Percentiles rank a stretch among this genome's conserved stretches.
These are phyloP conservation scores for Corymbia maculata DNA, from an alignment of 345 rosid species.

Conservation along the genomic window DNA sequence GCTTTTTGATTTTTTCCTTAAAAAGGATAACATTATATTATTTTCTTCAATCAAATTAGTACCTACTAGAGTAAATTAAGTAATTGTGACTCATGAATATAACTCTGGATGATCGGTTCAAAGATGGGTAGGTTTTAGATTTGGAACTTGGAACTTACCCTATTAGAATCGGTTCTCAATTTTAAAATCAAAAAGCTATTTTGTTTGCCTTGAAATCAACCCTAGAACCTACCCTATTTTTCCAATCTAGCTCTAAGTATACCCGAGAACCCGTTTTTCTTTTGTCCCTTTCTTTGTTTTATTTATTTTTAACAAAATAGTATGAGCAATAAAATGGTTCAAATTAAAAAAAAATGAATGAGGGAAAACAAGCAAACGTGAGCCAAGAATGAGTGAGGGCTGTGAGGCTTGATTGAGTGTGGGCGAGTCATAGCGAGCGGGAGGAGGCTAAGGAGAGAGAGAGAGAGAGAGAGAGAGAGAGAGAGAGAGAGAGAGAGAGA, in stretches of 20 bases:
- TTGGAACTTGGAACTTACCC: background rate
- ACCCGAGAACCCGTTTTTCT: background rate
- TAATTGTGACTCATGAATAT: background rate
- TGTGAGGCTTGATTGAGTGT: too few species aligned
- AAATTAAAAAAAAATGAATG: too few species aligned
- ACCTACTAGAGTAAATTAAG: background rate
- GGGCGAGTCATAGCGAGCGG: background rate
- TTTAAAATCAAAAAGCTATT: background rate
- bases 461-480: background rate
- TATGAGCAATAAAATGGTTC: background rate
- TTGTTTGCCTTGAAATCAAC: fast-evolving
- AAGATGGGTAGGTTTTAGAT: background rate
- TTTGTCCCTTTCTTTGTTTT: too few species aligned
- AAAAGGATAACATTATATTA: background rate
- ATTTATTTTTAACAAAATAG: background rate
- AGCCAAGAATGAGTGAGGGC: background rate
- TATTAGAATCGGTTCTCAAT: background rate
- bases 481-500: background rate
- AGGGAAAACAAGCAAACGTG: background rate
- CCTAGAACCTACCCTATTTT: background rate
- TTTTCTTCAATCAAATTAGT: background rate
- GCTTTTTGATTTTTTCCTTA: background rate
- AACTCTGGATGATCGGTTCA: background rate
- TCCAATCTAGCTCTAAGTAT: fast-evolving
- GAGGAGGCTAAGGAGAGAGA: too few species aligned